Percentiles rank a stretch among this genome's conserved stretches.
These are phyloP conservation scores for Panellus pusillus DNA, from an alignment of 768 basidiomycete species.

Conservation along the genomic window DNA sequence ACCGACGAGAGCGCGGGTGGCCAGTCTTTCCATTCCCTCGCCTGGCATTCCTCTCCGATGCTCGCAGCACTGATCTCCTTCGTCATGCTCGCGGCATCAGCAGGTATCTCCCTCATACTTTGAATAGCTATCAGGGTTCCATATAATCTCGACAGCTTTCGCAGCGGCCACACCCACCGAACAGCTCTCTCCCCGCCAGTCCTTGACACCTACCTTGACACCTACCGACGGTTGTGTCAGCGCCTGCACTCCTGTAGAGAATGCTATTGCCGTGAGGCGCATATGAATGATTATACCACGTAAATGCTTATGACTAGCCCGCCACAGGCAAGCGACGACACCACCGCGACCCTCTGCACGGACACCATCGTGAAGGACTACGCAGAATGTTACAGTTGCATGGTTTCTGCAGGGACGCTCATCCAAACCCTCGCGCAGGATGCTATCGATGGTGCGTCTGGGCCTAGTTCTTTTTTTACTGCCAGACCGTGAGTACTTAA, in stretches of 20 bases:
- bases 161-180: background rate
- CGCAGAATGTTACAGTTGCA: background rate
- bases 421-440: background rate
- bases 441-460: conserved; percentile 1
- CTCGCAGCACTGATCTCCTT: too few relatives aligned
- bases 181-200: background rate
- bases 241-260: conserved; percentile 1
- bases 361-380: background rate
- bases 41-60: too few relatives aligned
- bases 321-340: background rate
- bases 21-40: too few relatives aligned
- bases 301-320: background rate
- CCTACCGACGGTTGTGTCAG: background rate
- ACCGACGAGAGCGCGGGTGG: too few relatives aligned
- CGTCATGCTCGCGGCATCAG: too few relatives aligned
- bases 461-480: too few relatives aligned
- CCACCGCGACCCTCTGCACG: background rate
- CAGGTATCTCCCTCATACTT: too few relatives aligned
- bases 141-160: too few relatives aligned
- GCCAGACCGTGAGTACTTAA: background rate
- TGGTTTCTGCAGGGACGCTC: background rate
- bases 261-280: background rate
- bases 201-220: background rate
- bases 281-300: too few relatives aligned
- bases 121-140: too few relatives aligned